Evolutionary conservation across 2,329 filamentous ascomycete genomes (phyloP).

Genomic region (Trichoderma arundinaceum): DNA sequence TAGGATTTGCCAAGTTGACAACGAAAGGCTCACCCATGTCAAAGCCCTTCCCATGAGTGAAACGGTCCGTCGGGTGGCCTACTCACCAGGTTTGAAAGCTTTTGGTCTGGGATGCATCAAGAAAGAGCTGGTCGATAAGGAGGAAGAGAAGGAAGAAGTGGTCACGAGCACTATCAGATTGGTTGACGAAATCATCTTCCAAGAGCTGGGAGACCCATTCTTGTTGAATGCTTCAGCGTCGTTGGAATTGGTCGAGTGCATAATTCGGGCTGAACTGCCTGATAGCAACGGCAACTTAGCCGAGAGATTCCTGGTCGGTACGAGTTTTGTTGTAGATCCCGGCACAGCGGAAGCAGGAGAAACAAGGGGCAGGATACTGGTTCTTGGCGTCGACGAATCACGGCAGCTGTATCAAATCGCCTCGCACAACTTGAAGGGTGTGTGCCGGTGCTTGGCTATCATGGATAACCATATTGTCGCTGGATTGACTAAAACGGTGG

Average conservation of each 20-base stretch:
- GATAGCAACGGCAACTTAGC: slow-evolving; percentile 60
- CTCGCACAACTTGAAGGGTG: slow-evolving; percentile 73
- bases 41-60: slow-evolving; percentile 78
- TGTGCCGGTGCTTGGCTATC: slow-evolving; percentile 78
- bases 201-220: slow-evolving; percentile 73
- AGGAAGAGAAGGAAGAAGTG: slow-evolving; percentile 77
- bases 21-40: slow-evolving; percentile 85
- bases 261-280: slow-evolving; percentile 76
- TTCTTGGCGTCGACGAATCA: slow-evolving; percentile 81
- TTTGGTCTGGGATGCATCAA: slow-evolving; percentile 89
- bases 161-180: slow-evolving; percentile 83
- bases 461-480: slow-evolving; percentile 80
- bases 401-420: slow-evolving; percentile 74
- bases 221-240: slow-evolving; percentile 57
- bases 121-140: slow-evolving; percentile 70
- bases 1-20: slow-evolving; percentile 81
- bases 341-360: slow-evolving; percentile 55
- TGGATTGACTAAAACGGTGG: slow-evolving; percentile 85
- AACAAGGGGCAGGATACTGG: slow-evolving; percentile 73
- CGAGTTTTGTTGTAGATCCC: slow-evolving; percentile 73
- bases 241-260: slow-evolving; percentile 80
- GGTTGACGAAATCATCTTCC: slow-evolving; percentile 88
- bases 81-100: slow-evolving; percentile 76
- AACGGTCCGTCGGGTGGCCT: slow-evolving; percentile 85
- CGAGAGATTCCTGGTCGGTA: slow-evolving; percentile 91